Base-by-base conservation (phyloP, 1,139 yeast genomes). In the Hyphopichia buzzinii region DNA sequence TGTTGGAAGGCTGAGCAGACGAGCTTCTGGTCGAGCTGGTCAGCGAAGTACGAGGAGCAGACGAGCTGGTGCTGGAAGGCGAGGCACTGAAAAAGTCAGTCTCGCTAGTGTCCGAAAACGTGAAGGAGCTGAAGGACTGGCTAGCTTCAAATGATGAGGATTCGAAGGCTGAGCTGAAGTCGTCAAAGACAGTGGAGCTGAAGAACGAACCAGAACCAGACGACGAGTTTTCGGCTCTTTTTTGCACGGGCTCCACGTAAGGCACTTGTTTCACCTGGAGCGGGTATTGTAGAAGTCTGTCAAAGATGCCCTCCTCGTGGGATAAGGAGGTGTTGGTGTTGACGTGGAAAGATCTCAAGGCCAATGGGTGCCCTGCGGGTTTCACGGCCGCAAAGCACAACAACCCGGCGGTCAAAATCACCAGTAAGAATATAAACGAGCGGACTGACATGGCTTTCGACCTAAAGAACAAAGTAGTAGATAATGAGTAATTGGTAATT, bases 41-140 rank as follows among this genome's bases (percentile, higher is more conserved):
- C 3, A 14, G 15, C 12, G 27, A 23, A 10, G 17, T 8, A 13
- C 19, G 26, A 13, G 26, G 5, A 8, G 26, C 14, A 4, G 26
- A 21, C 11, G 32, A 30, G 11, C 15, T 14, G 11, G 13, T 8
- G 29, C 17, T 27, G 17, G 29, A 25, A 7, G 27, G 27, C 5
- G 27, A 8, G 27, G 12, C 27, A n/a, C 27, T 25, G 27, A 6
- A 6, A 8, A 6, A 25, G 12, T 13, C 14, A n/a, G n/a, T n/a
- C n/a, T n/a, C n/a, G n/a, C n/a, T n/a, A n/a, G n/a, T n/a, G n/a
- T n/a, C n/a, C n/a, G n/a, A n/a, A n/a, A n/a, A n/a, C n/a, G n/a
- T n/a, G n/a, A n/a, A n/a, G 33, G 54, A 43, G 30, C 49, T 46
- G 11, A 21, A 21, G 24, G 11, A 21, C 11, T 8, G 11, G 24